Evolutionary conservation across 345 rosid species (phyloP), one percentile per base, ranked within the genome.

Genomic region (Pseudoturritis turrita): DNA sequence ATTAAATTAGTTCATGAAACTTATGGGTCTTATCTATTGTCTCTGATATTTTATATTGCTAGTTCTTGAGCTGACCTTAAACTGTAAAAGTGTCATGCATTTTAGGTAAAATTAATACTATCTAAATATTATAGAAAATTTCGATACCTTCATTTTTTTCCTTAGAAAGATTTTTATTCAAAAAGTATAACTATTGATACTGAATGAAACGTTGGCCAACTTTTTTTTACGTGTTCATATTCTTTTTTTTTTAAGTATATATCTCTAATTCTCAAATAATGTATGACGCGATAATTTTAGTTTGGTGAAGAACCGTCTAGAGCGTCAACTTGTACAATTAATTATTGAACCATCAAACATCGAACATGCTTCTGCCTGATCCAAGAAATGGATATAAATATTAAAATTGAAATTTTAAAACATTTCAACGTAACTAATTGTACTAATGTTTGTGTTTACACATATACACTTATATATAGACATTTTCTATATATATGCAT

Each of bases 361-460:
- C 65, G 75, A 76, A 76, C 79, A 76, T 76, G 79, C 75, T 56
- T 56, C 75, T 76, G 79, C 75, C 75, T 69, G 66, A 63, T 62
- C 71, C 60, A 39, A 70, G 14, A 70, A 70, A 36, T 70, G 3
- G 6, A 56, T 55, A 40, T 37, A 28, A 17, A 15, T 76, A 63
- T 47, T 18, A 17, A 51, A 25, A 26, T 26, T 37, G 11, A 25
- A 49, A 33, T 57, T 28, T 21, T 35, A 43, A 14, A 50, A 52
- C 64, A 68, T 61, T 25, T 75, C 39, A 52, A 46, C 58, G 58
- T 61, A 33, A 61, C 15, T 39, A 26, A 47, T 44, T 44, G 55
- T 41, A 53, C 69, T 53, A 28, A 62, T 70, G 79, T 76, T 76
- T 62, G 61, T 39, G 79, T 76, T 62, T 70, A 70, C 71, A 70